These are phyloP conservation scores for Lathyrus oleraceus DNA, from an alignment of 306 rosid genomes.

Conservation along the genomic window DNA sequence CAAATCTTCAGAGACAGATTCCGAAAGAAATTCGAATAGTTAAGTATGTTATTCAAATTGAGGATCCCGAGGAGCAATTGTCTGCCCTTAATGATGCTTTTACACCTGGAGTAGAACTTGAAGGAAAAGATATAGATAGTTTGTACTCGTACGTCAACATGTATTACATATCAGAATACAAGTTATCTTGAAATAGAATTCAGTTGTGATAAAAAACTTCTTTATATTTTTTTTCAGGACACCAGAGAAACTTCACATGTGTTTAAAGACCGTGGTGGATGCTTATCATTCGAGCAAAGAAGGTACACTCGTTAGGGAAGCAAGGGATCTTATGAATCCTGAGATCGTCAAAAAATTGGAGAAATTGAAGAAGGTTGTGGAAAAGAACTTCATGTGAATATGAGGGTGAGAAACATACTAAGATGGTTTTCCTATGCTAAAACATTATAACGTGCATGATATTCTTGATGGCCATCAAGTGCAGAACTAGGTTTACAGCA, in stretches of 20 bases:
- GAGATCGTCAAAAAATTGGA: constrained; percentile 68
- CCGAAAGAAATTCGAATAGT: constrained; percentile 90
- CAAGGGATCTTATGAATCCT: constrained; percentile 90
- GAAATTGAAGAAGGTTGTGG: constrained; percentile 62
- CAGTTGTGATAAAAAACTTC: background rate
- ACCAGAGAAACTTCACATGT: constrained; percentile 76
- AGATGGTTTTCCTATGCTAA: constrained; percentile 14
- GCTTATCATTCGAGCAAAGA: constrained; percentile 80
- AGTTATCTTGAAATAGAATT: constrained; percentile 8
- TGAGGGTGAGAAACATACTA: background rate
- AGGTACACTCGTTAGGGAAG: constrained; percentile 83
- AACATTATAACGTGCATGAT: background rate
- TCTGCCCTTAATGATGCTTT: constrained; percentile 75
- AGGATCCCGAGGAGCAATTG: constrained; percentile 73
- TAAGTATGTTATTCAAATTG: constrained; percentile 70
- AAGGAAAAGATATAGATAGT: constrained; percentile 70
- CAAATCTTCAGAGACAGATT: constrained; percentile 78
- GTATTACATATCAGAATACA: constrained; percentile 34
- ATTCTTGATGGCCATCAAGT: constrained; percentile 27
- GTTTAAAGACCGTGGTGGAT: constrained; percentile 69
- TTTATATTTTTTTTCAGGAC: constrained; percentile 54
- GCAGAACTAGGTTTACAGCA: background rate
- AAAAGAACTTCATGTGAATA: constrained; percentile 74
- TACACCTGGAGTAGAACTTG: constrained; percentile 91
- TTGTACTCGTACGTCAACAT: constrained; percentile 82